Percentiles rank a stretch among this genome's conserved stretches.
Evolutionary conservation across 2,329 filamentous ascomycete genomes (phyloP).

Genomic region (Acarospora socialis): DNA sequence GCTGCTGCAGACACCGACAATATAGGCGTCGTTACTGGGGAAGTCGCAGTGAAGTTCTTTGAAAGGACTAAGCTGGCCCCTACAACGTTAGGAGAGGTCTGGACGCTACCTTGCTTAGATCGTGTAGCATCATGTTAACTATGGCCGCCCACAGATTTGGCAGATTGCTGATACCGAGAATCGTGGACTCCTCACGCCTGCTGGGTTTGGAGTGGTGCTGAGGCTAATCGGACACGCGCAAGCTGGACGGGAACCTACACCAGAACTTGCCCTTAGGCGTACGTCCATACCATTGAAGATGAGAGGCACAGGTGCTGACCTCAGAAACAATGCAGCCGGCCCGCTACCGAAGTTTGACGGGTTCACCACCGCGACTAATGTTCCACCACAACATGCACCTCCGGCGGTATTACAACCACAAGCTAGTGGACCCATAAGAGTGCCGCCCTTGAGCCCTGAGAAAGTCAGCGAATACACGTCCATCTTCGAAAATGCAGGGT

Average conservation of each 20-base stretch:
- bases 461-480: slow-evolving; percentile 78
- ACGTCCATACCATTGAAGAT: slow-evolving; percentile 17
- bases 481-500: slow-evolving; percentile 81
- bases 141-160: slow-evolving; percentile 59
- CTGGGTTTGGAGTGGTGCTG: slow-evolving; percentile 85
- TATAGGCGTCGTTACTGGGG: slow-evolving; percentile 87
- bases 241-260: slow-evolving; percentile 64
- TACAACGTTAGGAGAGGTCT: slow-evolving; percentile 70
- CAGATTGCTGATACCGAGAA: slow-evolving; percentile 97
- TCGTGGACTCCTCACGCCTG: slow-evolving; percentile 77
- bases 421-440: slow-evolving; percentile 50
- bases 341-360: slow-evolving; percentile 91
- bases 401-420: slow-evolving; percentile 23
- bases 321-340: slow-evolving; percentile 35
- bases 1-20: slow-evolving; percentile 81
- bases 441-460: slow-evolving; percentile 75
- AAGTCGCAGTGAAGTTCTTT: slow-evolving; percentile 94
- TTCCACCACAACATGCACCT: slow-evolving; percentile 31
- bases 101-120: too few relatives aligned
- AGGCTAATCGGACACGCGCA: slow-evolving; percentile 93
- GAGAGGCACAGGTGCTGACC: neutral
- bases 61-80: slow-evolving; percentile 86
- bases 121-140: slow-evolving; percentile 1
- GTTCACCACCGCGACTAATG: slow-evolving; percentile 46
- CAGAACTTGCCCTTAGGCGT: slow-evolving; percentile 70